Conservation (phyloP, 225 moss, liverwort and hornwort genomes). For the Lunularia cruciata region DNA sequence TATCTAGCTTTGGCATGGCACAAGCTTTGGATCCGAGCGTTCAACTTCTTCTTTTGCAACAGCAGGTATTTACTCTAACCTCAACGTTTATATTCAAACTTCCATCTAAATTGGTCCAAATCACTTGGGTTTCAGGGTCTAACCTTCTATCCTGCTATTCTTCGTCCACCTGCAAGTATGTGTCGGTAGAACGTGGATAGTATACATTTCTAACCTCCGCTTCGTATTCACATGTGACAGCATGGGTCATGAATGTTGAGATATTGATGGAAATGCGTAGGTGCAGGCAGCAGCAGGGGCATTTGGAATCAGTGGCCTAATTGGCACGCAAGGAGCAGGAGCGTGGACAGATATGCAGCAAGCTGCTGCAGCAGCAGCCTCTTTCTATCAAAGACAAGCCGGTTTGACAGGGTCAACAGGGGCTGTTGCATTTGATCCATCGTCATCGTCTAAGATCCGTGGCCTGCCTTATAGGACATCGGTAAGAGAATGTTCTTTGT, state of each 20-base stretch:
- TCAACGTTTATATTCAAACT: not conserved
- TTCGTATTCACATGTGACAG: not conserved
- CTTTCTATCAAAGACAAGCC: slow-evolving; percentile 96
- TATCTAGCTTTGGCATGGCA: slow-evolving; percentile 90
- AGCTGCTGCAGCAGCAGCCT: slow-evolving; percentile 95
- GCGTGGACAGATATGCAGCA: slow-evolving; percentile 99
- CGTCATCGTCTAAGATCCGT: slow-evolving; percentile 86
- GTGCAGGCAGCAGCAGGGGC: slow-evolving; percentile 91
- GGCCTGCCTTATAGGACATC: slow-evolving; percentile 95
- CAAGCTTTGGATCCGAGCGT: slow-evolving; percentile 93
- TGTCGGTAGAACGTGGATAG: not conserved
- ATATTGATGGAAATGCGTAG: slow-evolving; percentile 25
- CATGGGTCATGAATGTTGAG: not conserved
- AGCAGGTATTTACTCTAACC: slow-evolving; percentile 56
- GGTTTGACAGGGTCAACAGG: slow-evolving; percentile 71
- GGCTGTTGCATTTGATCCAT: slow-evolving; percentile 68
- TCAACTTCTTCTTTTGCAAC: slow-evolving; percentile 91
- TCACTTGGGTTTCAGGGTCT: too few species aligned
- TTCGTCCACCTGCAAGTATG: not conserved
- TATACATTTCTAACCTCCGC: not conserved
- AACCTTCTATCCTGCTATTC: not conserved
- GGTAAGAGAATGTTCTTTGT: slow-evolving; percentile 44
- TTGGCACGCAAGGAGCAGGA: slow-evolving; percentile 89
- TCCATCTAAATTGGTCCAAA: too few species aligned
- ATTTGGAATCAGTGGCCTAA: slow-evolving; percentile 89